phyloP scores from a whole-genome alignment of 768 basidiomycete genomes.

The Hypholoma fasciculare region DNA sequence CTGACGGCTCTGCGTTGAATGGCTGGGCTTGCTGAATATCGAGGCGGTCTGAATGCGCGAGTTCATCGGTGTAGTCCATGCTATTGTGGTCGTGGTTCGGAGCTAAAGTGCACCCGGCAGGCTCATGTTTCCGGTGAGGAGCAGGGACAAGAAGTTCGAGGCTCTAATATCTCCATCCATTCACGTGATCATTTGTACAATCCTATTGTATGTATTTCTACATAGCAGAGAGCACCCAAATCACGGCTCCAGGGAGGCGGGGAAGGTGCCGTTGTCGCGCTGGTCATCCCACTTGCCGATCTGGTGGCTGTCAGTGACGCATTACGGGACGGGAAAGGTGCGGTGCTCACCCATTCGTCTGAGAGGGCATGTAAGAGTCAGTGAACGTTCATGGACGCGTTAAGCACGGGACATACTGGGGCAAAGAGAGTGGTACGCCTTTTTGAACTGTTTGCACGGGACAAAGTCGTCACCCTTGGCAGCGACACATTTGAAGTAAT shows the following conservation, averaged over 20 bases:
- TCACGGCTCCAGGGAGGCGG: conserved; percentile 78
- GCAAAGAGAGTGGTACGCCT: conserved; percentile 94
- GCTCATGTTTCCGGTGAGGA: conserved; percentile 13
- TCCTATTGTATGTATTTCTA: conserved; percentile 2
- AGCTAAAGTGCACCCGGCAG: conserved; percentile 7
- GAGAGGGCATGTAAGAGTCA: conserved; percentile 9
- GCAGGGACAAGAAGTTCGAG: too few relatives aligned
- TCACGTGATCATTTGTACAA: conserved; percentile 17
- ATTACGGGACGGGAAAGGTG: background rate
- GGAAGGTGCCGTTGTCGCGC: conserved; percentile 90
- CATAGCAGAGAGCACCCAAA: background rate
- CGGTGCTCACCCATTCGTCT: conserved; percentile 87
- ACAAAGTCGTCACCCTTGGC: conserved; percentile 98
- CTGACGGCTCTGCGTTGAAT: conserved; percentile 70
- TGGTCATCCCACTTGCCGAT: conserved; percentile 92
- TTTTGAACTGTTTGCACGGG: conserved; percentile 99
- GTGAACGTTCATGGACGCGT: background rate
- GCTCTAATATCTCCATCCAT: background rate
- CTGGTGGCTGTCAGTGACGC: conserved; percentile 38
- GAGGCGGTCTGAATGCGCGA: conserved; percentile 47
- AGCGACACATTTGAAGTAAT: conserved; percentile 96
- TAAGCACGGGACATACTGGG: conserved; percentile 72
- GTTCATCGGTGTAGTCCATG: conserved; percentile 52
- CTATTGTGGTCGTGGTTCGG: conserved; percentile 18
- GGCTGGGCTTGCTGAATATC: conserved; percentile 47